Evolutionary conservation across 2,329 filamentous ascomycete genomes (phyloP).

Genomic region (Fusarium sp.): DNA sequence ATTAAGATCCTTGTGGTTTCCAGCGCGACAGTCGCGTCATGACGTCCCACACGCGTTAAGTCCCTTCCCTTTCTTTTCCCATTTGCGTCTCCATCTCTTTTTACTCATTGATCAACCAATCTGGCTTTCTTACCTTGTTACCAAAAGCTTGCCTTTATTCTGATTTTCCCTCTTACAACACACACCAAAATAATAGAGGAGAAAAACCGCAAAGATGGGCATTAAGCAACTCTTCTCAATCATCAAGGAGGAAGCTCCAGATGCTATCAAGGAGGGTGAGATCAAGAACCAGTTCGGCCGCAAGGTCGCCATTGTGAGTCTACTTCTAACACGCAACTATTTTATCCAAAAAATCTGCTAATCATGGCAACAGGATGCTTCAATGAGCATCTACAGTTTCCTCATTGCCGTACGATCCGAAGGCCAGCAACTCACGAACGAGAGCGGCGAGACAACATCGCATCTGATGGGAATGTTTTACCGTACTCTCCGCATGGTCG

Average conservation of each 20-base stretch:
- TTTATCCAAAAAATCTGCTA: not conserved
- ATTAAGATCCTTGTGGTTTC: constrained; percentile 50
- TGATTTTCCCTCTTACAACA: not conserved
- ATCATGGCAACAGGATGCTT: constrained; percentile 61
- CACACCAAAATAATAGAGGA: not conserved
- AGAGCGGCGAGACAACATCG: constrained; percentile 95
- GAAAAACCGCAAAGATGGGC: constrained; percentile 62
- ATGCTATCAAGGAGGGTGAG: constrained; percentile 94
- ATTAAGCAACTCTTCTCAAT: constrained; percentile 83
- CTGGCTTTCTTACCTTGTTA: not conserved
- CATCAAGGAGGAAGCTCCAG: constrained; percentile 93
- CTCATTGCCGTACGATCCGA: constrained; percentile 97
- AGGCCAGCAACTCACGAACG: constrained; percentile 95
- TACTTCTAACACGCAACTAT: not conserved
- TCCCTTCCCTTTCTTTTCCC: constrained; percentile 32
- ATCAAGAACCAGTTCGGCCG: constrained; percentile 99
- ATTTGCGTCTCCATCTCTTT: constrained; percentile 18
- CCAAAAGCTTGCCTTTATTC: not conserved
- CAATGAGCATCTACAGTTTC: constrained; percentile 99
- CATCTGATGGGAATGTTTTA: constrained; percentile 99
- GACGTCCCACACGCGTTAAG: constrained; percentile 45
- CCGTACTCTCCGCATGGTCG: constrained; percentile 96
- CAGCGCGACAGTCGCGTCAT: constrained; percentile 51
- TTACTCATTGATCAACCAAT: constrained; percentile 2
- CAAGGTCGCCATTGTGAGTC: constrained; percentile 93